phyloP scores from a whole-genome alignment of 805 yeast genomes.

The Gaillardinia entomophila region DNA sequence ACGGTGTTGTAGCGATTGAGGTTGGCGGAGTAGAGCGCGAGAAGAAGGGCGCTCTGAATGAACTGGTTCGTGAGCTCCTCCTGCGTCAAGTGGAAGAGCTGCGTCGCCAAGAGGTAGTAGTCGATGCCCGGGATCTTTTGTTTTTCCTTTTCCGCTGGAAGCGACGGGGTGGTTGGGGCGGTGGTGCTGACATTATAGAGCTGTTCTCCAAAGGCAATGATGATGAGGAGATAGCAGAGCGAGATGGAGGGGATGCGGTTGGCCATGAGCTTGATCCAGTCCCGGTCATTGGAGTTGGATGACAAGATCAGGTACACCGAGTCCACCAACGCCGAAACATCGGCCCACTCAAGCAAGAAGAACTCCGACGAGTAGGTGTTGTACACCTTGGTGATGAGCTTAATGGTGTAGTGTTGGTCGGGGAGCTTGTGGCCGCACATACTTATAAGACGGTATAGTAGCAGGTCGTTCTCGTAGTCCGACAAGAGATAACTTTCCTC shows the following conservation, averaged over 20 bases:
- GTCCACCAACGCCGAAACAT: constrained; percentile 9
- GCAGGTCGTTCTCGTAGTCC: constrained; percentile 19
- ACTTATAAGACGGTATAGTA: constrained; percentile 17
- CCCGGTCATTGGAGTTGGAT: neutral
- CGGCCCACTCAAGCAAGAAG: constrained; percentile 23
- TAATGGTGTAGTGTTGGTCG: constrained; percentile 13
- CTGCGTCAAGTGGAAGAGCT: constrained; percentile 24
- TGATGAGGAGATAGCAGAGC: constrained; percentile 23
- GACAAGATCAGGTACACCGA: constrained; percentile 10
- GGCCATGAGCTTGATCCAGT: neutral
- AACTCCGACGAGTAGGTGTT: constrained; percentile 29
- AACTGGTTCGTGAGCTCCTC: constrained; percentile 25
- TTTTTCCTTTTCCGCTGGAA: neutral
- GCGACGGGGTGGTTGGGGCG: constrained; percentile 2
- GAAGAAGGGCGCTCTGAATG: constrained; percentile 27
- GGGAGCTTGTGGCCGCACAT: constrained; percentile 20
- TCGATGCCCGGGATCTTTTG: constrained; percentile 28
- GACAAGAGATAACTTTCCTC: constrained; percentile 8
- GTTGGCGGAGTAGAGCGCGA: constrained; percentile 34
- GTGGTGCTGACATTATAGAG: constrained; percentile 9
- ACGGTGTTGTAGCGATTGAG: constrained; percentile 32
- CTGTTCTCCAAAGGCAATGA: constrained; percentile 37
- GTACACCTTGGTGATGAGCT: constrained; percentile 19
- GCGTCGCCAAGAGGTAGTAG: constrained; percentile 25
- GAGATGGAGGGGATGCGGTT: neutral